These are phyloP conservation scores for Kluyveromyces lactis DNA, from an alignment of 805 yeast species.

Conservation along the genomic window DNA sequence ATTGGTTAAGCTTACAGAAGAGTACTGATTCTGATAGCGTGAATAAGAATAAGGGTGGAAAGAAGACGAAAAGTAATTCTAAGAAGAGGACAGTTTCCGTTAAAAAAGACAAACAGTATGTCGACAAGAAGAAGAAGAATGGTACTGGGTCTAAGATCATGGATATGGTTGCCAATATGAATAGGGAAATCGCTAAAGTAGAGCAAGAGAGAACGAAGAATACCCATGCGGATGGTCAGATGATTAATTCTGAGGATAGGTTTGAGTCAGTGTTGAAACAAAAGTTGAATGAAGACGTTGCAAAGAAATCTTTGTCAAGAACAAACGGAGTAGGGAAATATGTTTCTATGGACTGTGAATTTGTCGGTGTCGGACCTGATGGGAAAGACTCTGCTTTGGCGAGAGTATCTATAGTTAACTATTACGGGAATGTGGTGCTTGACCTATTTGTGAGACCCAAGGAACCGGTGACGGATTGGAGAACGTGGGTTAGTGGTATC, in stretches of 20 bases:
- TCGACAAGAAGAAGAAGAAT: no score
- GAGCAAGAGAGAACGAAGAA: slow-evolving; percentile 11
- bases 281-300: slow-evolving; percentile 12
- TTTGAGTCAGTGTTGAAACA: slow-evolving; percentile 1
- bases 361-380: slow-evolving; percentile 80
- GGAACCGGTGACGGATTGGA: slow-evolving; percentile 77
- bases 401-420: slow-evolving; percentile 81
- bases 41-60: slow-evolving; percentile 1
- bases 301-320: slow-evolving; percentile 8
- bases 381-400: slow-evolving; percentile 70
- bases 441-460: slow-evolving; percentile 72
- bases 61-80: not conserved
- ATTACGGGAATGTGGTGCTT: slow-evolving; percentile 59
- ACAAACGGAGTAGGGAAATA: slow-evolving; percentile 56
- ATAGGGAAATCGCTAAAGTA: slow-evolving; percentile 19
- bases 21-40: slow-evolving; percentile 11
- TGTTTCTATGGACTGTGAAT: slow-evolving; percentile 85
- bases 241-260: not conserved
- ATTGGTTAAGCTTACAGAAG: slow-evolving; percentile 27
- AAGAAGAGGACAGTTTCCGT: not conserved
- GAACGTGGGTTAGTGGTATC: slow-evolving; percentile 90
- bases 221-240: not conserved
- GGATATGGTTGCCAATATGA: slow-evolving; percentile 27
- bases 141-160: slow-evolving; percentile 17
- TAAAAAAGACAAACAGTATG: no score